Evolutionary conservation across 202 grass and related monocot genomes (phyloP).

Genomic region (Panicum virgatum): DNA sequence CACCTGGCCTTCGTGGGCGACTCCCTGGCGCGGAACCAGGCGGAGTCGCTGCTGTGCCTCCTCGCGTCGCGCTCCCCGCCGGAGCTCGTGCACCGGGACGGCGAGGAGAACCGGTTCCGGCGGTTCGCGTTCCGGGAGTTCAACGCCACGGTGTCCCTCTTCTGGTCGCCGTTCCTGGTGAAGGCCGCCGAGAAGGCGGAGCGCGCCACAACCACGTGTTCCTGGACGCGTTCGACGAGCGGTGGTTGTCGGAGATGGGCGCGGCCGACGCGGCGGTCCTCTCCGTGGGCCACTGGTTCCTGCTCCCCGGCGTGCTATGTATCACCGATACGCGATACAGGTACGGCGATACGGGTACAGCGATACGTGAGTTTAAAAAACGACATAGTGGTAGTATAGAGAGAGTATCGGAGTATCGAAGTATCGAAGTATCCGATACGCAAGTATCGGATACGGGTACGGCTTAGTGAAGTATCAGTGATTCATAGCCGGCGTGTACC

Average conservation of each 20-base stretch:
- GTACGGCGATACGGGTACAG: too few species aligned
- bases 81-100: constrained; percentile 53
- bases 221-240: constrained; percentile 69
- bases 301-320: constrained; percentile 57
- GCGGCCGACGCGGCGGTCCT: constrained; percentile 47
- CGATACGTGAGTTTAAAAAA: too few species aligned
- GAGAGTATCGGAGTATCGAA: too few species aligned
- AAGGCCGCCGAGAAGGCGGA: constrained; percentile 64
- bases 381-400: too few species aligned
- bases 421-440: too few species aligned
- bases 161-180: constrained; percentile 87
- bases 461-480: too few species aligned
- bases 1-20: constrained; percentile 85
- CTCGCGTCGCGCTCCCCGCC: constrained; percentile 50
- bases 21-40: constrained; percentile 86
- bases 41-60: constrained; percentile 83
- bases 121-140: constrained; percentile 61
- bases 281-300: constrained; percentile 77
- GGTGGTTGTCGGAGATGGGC: constrained; percentile 64
- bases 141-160: constrained; percentile 74
- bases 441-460: too few species aligned
- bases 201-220: constrained; percentile 65
- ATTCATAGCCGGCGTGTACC: constrained; percentile 73
- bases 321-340: too few species aligned
- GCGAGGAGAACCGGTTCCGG: constrained; percentile 57